Evolutionary conservation across 1,284 basidiomycete species (phyloP).

Genomic region (Cryptococcus sp.): DNA sequence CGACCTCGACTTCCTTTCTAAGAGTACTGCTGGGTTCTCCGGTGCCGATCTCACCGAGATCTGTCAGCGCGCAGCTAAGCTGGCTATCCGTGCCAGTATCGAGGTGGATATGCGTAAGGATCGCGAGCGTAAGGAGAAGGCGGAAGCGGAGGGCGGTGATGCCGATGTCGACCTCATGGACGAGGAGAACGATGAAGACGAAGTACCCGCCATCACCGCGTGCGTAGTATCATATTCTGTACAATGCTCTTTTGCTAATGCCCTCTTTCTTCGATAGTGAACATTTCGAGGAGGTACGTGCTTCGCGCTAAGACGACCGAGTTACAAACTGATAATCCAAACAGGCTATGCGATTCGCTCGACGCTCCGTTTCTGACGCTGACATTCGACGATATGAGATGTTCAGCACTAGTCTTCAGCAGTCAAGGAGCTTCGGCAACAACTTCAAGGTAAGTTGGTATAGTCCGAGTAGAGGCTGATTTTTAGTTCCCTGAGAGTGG

Average conservation of each 20-base stretch:
- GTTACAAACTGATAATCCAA: constrained; percentile 13
- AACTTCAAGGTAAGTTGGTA: constrained; percentile 43
- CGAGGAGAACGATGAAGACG: constrained; percentile 70
- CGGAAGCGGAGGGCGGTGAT: constrained; percentile 74
- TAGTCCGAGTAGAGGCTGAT: constrained; percentile 1
- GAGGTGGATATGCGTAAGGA: constrained; percentile 83
- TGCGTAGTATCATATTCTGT: constrained; percentile 39
- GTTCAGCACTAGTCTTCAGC: constrained; percentile 51
- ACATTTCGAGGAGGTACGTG: constrained; percentile 97
- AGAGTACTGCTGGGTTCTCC: constrained; percentile 95
- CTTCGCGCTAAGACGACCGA: constrained; percentile 45
- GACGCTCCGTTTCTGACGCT: constrained; percentile 87
- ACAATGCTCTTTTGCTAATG: not conserved
- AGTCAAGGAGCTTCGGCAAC: constrained; percentile 50
- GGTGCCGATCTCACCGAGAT: constrained; percentile 99
- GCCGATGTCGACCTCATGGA: constrained; percentile 66
- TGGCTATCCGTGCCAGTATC: constrained; percentile 83
- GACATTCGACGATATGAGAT: constrained; percentile 72
- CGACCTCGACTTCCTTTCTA: constrained; percentile 83
- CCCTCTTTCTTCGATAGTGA: constrained; percentile 56
- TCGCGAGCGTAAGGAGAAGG: constrained; percentile 79
- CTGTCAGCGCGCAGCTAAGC: constrained; percentile 95
- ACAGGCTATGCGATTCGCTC: constrained; percentile 59
- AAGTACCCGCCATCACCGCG: constrained; percentile 92
- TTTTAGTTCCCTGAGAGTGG: constrained; percentile 88